phyloP scores from a whole-genome alignment of 805 yeast genomes.

The Pichia occidentalis region DNA sequence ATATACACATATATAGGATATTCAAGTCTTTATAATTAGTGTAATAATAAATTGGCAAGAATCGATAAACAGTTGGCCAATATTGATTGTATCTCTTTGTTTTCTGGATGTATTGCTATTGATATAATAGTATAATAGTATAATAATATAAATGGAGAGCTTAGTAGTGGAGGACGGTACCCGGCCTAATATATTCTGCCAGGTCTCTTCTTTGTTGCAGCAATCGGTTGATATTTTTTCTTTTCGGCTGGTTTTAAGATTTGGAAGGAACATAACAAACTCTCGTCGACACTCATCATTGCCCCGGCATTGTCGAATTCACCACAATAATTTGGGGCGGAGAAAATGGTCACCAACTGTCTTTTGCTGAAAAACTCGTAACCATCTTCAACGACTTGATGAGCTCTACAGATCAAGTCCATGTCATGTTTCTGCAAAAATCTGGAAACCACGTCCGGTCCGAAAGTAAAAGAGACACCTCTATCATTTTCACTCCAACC shows the following conservation, averaged over 20 bases:
- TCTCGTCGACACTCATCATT: conserved; percentile 98
- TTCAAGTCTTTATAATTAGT: neutral
- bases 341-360: conserved; percentile 89
- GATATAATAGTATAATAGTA: too few relatives aligned
- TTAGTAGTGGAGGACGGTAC: too few relatives aligned
- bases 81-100: too few relatives aligned
- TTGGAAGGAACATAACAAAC: conserved; percentile 91
- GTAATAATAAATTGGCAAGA: neutral
- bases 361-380: conserved; percentile 95
- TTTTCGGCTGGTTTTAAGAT: conserved; percentile 97
- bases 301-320: conserved; percentile 99
- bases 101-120: too few relatives aligned
- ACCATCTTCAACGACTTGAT: conserved; percentile 98
- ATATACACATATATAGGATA: neutral
- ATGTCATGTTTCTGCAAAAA: conserved; percentile 95
- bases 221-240: conserved; percentile 48
- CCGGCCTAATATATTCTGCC: conserved; percentile 14
- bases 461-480: conserved; percentile 98
- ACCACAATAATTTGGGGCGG: conserved; percentile 98
- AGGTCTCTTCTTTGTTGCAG: conserved; percentile 10
- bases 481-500: conserved; percentile 99
- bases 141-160: too few relatives aligned
- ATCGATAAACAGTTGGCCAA: too few relatives aligned
- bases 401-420: conserved; percentile 97
- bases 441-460: conserved; percentile 97